Conservation (phyloP, 345 rosid species). For the Nasturtium officinale region DNA sequence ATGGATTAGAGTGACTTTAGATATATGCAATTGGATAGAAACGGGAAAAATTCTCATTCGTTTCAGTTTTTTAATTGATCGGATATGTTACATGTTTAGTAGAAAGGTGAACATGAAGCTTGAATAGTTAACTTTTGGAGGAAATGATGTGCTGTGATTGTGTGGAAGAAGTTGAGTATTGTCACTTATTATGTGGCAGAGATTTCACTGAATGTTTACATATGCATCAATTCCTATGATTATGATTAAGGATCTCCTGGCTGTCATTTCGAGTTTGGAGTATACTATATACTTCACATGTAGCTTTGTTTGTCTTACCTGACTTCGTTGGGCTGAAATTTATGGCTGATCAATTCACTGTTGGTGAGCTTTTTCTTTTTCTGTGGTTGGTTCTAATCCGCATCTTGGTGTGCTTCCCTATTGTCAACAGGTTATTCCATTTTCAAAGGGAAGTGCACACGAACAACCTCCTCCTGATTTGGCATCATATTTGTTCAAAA, state of each 20-base stretch:
- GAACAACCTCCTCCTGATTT: constrained; percentile 96
- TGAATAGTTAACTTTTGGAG: constrained; percentile 10
- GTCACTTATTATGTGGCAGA: constrained; percentile 12
- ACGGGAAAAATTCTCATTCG: neutral
- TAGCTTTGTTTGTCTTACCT: constrained; percentile 9
- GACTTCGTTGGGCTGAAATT: neutral
- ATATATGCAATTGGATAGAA: neutral
- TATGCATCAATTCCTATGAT: constrained; percentile 5
- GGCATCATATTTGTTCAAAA: constrained; percentile 78
- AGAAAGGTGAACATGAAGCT: constrained; percentile 20
- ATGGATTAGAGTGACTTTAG: neutral
- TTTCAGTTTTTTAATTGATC: neutral
- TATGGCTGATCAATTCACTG: constrained; percentile 8
- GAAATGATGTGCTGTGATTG: constrained; percentile 6
- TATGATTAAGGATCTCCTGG: neutral
- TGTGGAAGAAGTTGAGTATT: constrained; percentile 12
- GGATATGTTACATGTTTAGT: constrained; percentile 14
- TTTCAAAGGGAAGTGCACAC: constrained; percentile 66
- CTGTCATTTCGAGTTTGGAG: constrained; percentile 7
- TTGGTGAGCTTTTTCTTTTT: neutral
- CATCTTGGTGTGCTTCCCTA: neutral
- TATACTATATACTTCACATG: neutral
- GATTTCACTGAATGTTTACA: constrained; percentile 2
- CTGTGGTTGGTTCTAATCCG: neutral
- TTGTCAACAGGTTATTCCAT: constrained; percentile 77